Evolutionary conservation across 306 rosid genomes (phyloP).

Genomic region (Carpinus fangiana): DNA sequence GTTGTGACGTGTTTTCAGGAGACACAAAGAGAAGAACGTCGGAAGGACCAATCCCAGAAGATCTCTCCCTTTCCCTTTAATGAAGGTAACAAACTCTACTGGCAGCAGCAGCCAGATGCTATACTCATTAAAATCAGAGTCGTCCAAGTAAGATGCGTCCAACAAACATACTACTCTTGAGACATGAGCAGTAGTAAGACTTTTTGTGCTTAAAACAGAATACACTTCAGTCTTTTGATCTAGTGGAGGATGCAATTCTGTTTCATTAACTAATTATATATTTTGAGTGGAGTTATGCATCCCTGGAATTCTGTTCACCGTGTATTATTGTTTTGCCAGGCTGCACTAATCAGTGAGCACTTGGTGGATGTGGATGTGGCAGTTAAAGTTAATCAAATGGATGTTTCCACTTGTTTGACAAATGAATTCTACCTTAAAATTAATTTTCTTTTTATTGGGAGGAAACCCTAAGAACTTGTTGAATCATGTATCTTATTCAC

Average conservation of each 20-base stretch:
- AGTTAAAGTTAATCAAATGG: neutral
- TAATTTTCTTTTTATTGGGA: neutral
- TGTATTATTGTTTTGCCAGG: neutral
- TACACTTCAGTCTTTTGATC: neutral
- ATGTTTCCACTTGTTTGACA: neutral
- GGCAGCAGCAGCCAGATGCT: constrained; percentile 38
- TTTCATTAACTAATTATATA: neutral
- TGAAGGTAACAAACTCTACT: constrained; percentile 52
- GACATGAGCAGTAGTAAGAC: neutral
- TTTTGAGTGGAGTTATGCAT: neutral
- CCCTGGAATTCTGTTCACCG: neutral
- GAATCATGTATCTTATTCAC: neutral
- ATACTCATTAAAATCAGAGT: too few relatives aligned
- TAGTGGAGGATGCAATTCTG: neutral
- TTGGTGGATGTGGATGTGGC: neutral
- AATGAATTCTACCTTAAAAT: neutral
- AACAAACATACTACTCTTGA: neutral
- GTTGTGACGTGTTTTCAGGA: constrained; percentile 38
- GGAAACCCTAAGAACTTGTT: neutral
- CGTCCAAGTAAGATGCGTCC: too few relatives aligned
- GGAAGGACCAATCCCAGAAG: constrained; percentile 57
- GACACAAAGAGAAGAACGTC: constrained; percentile 39
- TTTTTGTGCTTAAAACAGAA: neutral
- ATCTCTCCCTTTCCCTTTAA: constrained; percentile 59
- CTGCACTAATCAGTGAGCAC: constrained; percentile 2